phyloP scores from a whole-genome alignment of 106 monocot species.

The Vanilla planifolia region DNA sequence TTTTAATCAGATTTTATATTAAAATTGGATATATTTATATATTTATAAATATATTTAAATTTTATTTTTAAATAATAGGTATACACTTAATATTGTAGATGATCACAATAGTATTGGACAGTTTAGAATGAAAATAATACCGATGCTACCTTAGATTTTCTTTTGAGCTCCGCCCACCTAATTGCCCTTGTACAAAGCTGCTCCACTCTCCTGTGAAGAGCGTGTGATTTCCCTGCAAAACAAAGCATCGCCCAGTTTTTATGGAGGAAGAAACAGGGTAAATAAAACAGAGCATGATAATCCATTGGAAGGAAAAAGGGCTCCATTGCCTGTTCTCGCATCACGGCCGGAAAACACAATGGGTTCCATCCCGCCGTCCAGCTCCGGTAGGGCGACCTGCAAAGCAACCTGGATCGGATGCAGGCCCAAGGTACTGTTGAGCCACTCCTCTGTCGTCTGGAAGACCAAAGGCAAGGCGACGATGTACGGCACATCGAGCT shows the following conservation, averaged over 20 bases:
- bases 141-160: constrained; percentile 47
- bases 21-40: too few relatives aligned
- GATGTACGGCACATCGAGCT: constrained; percentile 67
- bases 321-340: constrained; percentile 36
- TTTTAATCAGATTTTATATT: too few relatives aligned
- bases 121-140: neutral
- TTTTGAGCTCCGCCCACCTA: constrained; percentile 59
- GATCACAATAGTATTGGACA: neutral
- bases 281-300: neutral
- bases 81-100: too few relatives aligned
- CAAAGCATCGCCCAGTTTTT: too few relatives aligned
- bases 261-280: too few relatives aligned
- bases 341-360: constrained; percentile 72
- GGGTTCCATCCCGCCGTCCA: constrained; percentile 80
- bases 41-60: too few relatives aligned
- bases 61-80: too few relatives aligned
- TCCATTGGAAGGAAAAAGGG: too few relatives aligned
- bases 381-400: constrained; percentile 75
- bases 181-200: constrained; percentile 67
- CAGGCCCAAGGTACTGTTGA: constrained; percentile 52
- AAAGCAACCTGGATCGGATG: constrained; percentile 74
- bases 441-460: constrained; percentile 85
- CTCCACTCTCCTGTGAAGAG: constrained; percentile 66
- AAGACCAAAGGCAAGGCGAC: constrained; percentile 74
- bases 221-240: constrained; percentile 54